Percentiles rank a stretch among this genome's conserved stretches.
These are phyloP conservation scores for Lecanoromycetidae sp. DNA, from an alignment of 2,329 filamentous ascomycete species.

Conservation along the genomic window DNA sequence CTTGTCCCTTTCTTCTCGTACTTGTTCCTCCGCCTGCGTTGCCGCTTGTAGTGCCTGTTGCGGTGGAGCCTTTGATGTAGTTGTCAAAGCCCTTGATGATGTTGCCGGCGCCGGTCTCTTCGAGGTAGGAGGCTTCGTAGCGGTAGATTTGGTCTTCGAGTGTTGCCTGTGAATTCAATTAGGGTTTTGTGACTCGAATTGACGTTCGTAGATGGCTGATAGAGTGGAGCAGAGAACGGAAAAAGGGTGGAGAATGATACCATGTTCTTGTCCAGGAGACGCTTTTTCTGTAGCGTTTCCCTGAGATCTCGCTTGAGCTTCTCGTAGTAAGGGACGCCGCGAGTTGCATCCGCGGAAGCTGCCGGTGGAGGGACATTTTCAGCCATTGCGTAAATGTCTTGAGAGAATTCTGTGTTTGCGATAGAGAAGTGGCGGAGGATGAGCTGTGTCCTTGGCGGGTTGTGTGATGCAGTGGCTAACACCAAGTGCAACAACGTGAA, in stretches of 20 bases:
- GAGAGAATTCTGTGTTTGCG: not conserved
- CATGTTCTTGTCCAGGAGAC: constrained; percentile 48
- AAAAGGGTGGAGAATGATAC: constrained; percentile 25
- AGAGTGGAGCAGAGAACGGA: not conserved
- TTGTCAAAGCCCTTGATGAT: constrained; percentile 97
- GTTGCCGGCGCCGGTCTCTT: constrained; percentile 78
- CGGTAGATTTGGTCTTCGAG: constrained; percentile 73
- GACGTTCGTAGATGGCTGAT: too few relatives aligned
- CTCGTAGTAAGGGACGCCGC: constrained; percentile 56
- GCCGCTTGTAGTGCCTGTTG: constrained; percentile 27
- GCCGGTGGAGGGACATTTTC: constrained; percentile 27
- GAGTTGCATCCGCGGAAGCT: constrained; percentile 21
- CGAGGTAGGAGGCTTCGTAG: constrained; percentile 77
- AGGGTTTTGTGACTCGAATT: too few relatives aligned
- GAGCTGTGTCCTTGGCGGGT: not conserved
- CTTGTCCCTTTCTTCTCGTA: constrained; percentile 33
- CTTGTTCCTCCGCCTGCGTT: constrained; percentile 21
- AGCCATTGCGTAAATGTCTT: constrained; percentile 22
- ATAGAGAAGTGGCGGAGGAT: not conserved
- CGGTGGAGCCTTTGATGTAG: constrained; percentile 79
- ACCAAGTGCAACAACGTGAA: too few relatives aligned
- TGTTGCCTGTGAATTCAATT: constrained; percentile 39
- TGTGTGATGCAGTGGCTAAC: not conserved
- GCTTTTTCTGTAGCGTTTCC: constrained; percentile 54
- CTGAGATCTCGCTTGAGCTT: constrained; percentile 56